Conservation (phyloP, 1,284 basidiomycete species). For the Puccinia novopanici region DNA sequence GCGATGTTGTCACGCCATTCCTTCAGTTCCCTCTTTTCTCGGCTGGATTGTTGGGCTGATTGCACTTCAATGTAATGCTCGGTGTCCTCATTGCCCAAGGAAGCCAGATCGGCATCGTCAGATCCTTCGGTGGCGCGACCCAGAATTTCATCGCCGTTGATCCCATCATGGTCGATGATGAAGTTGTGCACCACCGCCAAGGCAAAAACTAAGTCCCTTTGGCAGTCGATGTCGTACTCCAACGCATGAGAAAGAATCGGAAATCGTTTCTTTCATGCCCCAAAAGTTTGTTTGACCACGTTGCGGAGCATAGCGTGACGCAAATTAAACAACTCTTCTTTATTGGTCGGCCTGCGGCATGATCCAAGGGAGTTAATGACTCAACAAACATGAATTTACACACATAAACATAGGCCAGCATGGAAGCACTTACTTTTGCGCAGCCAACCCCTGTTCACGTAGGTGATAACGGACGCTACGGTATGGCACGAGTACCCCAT, state of each 20-base stretch:
- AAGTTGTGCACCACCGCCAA: not conserved
- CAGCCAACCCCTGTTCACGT: constrained; percentile 49
- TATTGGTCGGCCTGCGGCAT: not conserved
- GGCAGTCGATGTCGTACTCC: not conserved
- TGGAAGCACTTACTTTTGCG: not conserved
- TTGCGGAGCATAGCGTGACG: not conserved
- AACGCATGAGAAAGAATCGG: not conserved
- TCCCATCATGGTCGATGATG: not conserved
- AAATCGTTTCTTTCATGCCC: constrained; percentile 3
- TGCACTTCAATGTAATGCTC: too few relatives aligned
- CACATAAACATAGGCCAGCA: not conserved
- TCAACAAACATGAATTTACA: too few relatives aligned
- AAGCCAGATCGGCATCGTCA: not conserved
- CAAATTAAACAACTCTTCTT: constrained; percentile 1
- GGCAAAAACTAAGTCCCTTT: not conserved
- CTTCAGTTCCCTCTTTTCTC: too few relatives aligned
- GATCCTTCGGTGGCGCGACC: too few relatives aligned
- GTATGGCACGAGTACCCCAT: constrained; percentile 57
- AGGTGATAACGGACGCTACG: constrained; percentile 53
- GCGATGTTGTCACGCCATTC: too few relatives aligned
- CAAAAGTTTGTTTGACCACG: not conserved
- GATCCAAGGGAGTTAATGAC: too few relatives aligned
- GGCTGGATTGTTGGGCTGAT: too few relatives aligned
- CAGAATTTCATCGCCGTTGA: too few relatives aligned
- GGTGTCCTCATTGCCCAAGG: too few relatives aligned